Evolutionary conservation across 164 flowering plant genomes (phyloP).

Genomic region (Liquidambar formosana): DNA sequence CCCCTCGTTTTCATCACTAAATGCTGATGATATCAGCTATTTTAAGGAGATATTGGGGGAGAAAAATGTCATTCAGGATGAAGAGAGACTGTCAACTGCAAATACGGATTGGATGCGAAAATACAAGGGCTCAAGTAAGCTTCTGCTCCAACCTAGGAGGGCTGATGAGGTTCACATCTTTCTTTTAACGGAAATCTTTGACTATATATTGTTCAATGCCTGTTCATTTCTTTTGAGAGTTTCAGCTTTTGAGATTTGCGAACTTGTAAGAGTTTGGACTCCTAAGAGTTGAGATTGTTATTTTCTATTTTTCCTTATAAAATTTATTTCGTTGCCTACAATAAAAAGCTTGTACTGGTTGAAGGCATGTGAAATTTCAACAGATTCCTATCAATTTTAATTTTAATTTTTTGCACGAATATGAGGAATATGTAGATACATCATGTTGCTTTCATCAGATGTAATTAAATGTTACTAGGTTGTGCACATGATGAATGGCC

Average conservation of each 20-base stretch:
- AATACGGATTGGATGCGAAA: conserved; percentile 92
- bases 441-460: too few relatives aligned
- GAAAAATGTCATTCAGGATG: conserved; percentile 80
- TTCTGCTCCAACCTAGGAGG: conserved; percentile 75
- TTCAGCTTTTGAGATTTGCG: not conserved
- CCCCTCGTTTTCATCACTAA: conserved; percentile 54
- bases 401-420: too few relatives aligned
- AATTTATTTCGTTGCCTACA: too few relatives aligned
- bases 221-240: not conserved
- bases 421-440: too few relatives aligned
- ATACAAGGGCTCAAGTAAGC: conserved; percentile 83
- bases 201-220: not conserved
- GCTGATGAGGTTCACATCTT: conserved; percentile 67
- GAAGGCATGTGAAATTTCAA: too few relatives aligned
- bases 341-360: too few relatives aligned
- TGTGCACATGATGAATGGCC: too few relatives aligned
- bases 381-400: too few relatives aligned
- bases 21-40: conserved; percentile 56
- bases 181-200: not conserved
- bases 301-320: too few relatives aligned
- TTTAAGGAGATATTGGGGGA: conserved; percentile 73
- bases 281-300: too few relatives aligned
- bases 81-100: conserved; percentile 58
- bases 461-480: too few relatives aligned
- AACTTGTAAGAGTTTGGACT: too few relatives aligned